A percentile compares a stretch with the other conserved stretches of the same genome.
phyloP scores from a whole-genome alignment of 2,329 filamentous ascomycete species.

The Helminthosporium solani region DNA sequence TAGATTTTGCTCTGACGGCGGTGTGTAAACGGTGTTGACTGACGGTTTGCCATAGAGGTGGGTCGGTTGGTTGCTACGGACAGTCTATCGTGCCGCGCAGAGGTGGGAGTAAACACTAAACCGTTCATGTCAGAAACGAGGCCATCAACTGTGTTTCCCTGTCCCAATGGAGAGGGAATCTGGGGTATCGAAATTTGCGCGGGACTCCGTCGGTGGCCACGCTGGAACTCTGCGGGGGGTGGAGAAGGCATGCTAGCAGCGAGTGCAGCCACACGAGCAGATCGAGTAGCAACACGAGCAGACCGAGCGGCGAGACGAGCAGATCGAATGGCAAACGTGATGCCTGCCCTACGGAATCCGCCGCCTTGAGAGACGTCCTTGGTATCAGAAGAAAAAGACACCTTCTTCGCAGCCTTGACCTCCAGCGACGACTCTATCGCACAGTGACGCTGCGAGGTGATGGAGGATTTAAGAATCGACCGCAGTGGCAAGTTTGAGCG shows the following conservation, averaged over 20 bases:
- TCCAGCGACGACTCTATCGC: not conserved
- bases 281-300: not conserved
- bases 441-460: not conserved
- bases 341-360: not conserved
- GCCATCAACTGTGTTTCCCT: conserved; percentile 1
- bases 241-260: not conserved
- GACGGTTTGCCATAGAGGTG: not conserved
- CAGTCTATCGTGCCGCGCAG: not conserved
- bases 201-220: not conserved
- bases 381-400: not conserved
- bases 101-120: not conserved
- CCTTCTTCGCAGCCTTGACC: not conserved
- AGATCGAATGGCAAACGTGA: not conserved
- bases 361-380: not conserved
- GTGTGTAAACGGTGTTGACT: not conserved
- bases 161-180: conserved; percentile 4
- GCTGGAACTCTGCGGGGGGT: not conserved
- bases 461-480: not conserved
- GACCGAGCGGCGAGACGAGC: not conserved
- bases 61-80: too few relatives aligned
- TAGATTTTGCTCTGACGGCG: too few relatives aligned
- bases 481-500: not conserved
- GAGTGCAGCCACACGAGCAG: not conserved
- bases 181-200: conserved; percentile 1
- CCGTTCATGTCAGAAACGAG: conserved; percentile 3